Evolutionary conservation across 2,329 filamentous ascomycete species (phyloP).

Genomic region (Sarocladiaceae sp.): DNA sequence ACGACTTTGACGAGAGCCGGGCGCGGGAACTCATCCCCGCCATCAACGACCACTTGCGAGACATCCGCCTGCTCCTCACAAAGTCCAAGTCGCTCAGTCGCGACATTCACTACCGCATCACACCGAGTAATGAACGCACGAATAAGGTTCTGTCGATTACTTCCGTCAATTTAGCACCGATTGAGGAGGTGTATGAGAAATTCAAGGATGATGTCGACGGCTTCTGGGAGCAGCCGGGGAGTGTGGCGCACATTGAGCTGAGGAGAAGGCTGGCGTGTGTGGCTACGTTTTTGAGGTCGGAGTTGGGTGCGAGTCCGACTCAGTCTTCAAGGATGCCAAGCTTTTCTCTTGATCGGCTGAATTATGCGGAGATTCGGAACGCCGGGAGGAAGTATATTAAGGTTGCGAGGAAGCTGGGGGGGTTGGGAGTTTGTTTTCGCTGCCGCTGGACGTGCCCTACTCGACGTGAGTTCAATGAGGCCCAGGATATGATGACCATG

Average conservation of each 20-base stretch:
- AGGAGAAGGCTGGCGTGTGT: conserved; percentile 24
- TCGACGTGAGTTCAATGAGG: conserved; percentile 28
- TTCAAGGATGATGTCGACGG: conserved; percentile 14
- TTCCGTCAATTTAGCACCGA: conserved; percentile 13
- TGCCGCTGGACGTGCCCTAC: conserved; percentile 25
- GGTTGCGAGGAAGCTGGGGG: conserved; percentile 24
- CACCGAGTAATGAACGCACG: conserved; percentile 25
- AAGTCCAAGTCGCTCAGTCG: conserved; percentile 23
- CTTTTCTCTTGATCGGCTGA: conserved; percentile 14
- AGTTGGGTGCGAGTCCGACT: conserved; percentile 17
- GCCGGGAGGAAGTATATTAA: conserved; percentile 30
- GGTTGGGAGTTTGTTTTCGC: conserved; percentile 27
- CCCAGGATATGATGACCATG: neutral
- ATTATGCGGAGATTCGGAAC: conserved; percentile 23
- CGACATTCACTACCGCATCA: conserved; percentile 25
- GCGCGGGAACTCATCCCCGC: conserved; percentile 18
- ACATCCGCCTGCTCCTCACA: conserved; percentile 20
- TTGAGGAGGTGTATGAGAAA: conserved; percentile 14
- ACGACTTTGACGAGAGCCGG: conserved; percentile 17
- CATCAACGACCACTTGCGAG: conserved; percentile 23
- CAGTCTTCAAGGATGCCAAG: conserved; percentile 13
- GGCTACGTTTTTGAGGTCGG: conserved; percentile 24
- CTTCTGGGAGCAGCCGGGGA: conserved; percentile 19
- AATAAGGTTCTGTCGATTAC: conserved; percentile 23
- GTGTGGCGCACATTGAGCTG: conserved; percentile 19